Percentiles rank a stretch among this genome's conserved stretches.
These are phyloP conservation scores for Hygrophila difformis DNA, from an alignment of 257 asterid genomes.

Conservation along the genomic window DNA sequence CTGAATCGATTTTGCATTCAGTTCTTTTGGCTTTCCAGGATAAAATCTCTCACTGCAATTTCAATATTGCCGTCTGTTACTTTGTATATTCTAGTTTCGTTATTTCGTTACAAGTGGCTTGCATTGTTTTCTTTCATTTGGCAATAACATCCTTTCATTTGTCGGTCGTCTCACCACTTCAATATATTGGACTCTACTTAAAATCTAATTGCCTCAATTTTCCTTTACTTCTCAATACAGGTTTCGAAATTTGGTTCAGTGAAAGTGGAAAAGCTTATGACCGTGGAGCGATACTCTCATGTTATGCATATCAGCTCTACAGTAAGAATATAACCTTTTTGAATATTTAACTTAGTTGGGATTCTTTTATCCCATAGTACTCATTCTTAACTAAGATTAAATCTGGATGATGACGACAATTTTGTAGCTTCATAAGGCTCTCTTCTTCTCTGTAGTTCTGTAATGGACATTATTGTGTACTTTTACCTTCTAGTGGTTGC, in stretches of 20 bases:
- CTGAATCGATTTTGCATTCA: too few species aligned
- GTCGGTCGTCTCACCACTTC: not conserved
- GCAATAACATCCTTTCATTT: too few species aligned
- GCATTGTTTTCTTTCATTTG: not conserved
- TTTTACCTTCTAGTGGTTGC: not conserved
- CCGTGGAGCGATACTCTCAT: constrained; percentile 76
- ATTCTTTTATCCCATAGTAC: too few species aligned
- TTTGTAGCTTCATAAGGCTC: too few species aligned
- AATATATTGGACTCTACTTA: not conserved
- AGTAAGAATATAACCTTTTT: constrained; percentile 53
- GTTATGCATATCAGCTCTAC: constrained; percentile 97
- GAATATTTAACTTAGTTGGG: too few species aligned
- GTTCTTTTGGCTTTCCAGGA: not conserved
- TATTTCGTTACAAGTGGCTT: not conserved
- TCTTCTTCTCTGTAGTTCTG: not conserved
- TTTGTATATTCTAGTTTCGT: too few species aligned
- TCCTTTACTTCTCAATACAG: constrained; percentile 31
- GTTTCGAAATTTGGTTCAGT: constrained; percentile 83
- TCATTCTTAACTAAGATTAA: not conserved
- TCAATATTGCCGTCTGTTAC: not conserved
- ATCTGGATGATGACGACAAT: not conserved
- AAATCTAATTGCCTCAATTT: not conserved
- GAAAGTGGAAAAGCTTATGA: constrained; percentile 74
- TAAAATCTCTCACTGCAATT: constrained; percentile 6
- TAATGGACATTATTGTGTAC: not conserved